phyloP scores from a whole-genome alignment of 2,329 filamentous ascomycete species.

The Aspergillus candidus region DNA sequence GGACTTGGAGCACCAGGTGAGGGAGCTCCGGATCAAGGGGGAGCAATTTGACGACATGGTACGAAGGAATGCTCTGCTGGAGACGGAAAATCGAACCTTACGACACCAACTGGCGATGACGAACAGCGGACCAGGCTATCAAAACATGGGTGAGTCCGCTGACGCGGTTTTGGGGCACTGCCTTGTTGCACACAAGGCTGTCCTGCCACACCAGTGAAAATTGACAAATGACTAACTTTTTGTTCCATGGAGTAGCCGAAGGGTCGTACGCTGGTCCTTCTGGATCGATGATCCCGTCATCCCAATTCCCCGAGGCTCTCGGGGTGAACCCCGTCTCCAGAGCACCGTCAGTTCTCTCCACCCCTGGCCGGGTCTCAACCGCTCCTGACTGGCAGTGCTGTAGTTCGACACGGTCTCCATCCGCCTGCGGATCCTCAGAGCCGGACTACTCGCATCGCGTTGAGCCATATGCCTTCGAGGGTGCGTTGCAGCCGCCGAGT shows the following conservation, averaged over 20 bases:
- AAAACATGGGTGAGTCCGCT: conserved; percentile 11
- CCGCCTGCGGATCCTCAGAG: conserved; percentile 23
- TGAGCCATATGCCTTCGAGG: conserved; percentile 18
- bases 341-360: conserved; percentile 19
- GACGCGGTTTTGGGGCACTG: not conserved
- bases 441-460: conserved; percentile 21
- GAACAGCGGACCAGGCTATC: conserved; percentile 18
- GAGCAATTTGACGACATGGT: conserved; percentile 49
- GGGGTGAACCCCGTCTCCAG: conserved; percentile 14
- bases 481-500: conserved; percentile 12
- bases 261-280: conserved; percentile 15
- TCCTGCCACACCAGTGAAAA: conserved; percentile 1
- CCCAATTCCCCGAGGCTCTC: conserved; percentile 19
- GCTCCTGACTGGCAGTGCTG: conserved; percentile 25
- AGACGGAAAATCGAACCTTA: conserved; percentile 50
- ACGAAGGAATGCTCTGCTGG: conserved; percentile 49
- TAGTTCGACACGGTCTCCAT: conserved; percentile 21
- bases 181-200: not conserved
- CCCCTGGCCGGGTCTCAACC: conserved; percentile 21
- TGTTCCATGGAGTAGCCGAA: conserved; percentile 8
- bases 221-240: conserved; percentile 9
- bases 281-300: conserved; percentile 17
- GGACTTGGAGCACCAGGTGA: conserved; percentile 49
- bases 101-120: conserved; percentile 41
- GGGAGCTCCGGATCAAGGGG: conserved; percentile 45